phyloP scores from a whole-genome alignment of 2,329 filamentous ascomycete species.

The Apiospora hydei region DNA sequence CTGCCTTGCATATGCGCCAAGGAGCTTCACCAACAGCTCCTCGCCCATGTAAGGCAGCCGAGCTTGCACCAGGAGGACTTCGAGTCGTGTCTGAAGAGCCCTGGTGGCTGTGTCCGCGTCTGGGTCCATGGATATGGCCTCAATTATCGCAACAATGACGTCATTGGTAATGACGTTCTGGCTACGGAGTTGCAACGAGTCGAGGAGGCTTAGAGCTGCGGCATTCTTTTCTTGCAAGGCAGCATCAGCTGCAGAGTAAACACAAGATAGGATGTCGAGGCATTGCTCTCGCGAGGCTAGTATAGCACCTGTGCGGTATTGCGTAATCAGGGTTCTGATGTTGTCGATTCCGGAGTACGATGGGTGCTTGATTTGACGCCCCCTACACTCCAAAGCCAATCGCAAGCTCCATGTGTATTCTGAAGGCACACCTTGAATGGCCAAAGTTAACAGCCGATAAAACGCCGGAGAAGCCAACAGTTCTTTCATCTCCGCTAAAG shows the following conservation, averaged over 20 bases:
- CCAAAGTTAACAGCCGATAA: conserved; percentile 36
- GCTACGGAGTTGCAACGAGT: conserved; percentile 54
- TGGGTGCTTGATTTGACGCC: conserved; percentile 30
- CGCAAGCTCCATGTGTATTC: conserved; percentile 45
- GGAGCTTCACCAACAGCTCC: conserved; percentile 47
- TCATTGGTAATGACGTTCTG: conserved; percentile 52
- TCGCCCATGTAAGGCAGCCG: conserved; percentile 48
- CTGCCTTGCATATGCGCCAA: conserved; percentile 55
- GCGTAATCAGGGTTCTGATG: conserved; percentile 34
- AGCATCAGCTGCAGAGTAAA: conserved; percentile 41
- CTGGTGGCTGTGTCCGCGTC: conserved; percentile 44
- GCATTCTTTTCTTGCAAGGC: conserved; percentile 40
- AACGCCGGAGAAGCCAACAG: conserved; percentile 28
- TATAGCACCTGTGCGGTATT: conserved; percentile 37
- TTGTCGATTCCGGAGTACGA: conserved; percentile 31
- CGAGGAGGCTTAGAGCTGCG: conserved; percentile 52
- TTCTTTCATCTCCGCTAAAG: conserved; percentile 2
- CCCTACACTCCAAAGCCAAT: conserved; percentile 38
- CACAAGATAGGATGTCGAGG: conserved; percentile 46
- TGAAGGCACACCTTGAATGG: conserved; percentile 39
- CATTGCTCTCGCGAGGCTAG: conserved; percentile 45
- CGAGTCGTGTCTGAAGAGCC: conserved; percentile 53
- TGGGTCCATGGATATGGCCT: conserved; percentile 45
- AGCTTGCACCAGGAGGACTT: conserved; percentile 50
- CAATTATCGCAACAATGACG: conserved; percentile 57